Evolutionary conservation across 2,329 filamentous ascomycete species (phyloP), one percentile per base, ranked within the genome.

Genomic region (Fusarium fujikuroi): DNA sequence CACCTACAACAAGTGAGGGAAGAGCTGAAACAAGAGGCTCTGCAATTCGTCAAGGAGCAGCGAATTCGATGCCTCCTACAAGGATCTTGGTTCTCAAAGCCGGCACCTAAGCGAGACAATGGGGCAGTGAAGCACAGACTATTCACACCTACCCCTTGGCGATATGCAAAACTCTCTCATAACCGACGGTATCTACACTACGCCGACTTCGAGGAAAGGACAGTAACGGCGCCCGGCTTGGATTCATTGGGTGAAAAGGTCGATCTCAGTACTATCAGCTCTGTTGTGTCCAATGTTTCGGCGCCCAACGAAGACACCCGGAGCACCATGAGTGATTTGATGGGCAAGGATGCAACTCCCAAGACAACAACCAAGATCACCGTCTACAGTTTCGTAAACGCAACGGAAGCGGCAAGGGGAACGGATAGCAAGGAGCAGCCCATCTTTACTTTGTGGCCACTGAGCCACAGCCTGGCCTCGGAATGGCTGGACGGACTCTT

Each of bases 21-120:
- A 61, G 94, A 97, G 81, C 87, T 98, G 49, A 93, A 94, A 75
- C 91, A 95, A 77, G 96, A 99, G 82, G 95, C 95, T 16, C 84
- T 98, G 60, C 94, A 97, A 78, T 99, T 99, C 79, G 93, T 98
- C 82, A 98, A 97, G 82, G 96, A 99, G 83, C 96, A 99, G 82
- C 91, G 96, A 42, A 93, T 98, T 69, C 89, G 96, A 60, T 98
- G 95, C 79, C 85, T 99, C 43, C 88, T 98, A 8, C 89, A 94
- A 75, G 96, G 96, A 11, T 91, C 93, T 15, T 99, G 96, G 96
- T 99, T 98, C 84, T 81, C 84, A 80, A 83, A 87, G 81, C 81
- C 87, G 9, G 78, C 82, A 16, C 80, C 84, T 57, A 82, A 78
- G 70, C 80, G 82, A 54, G 80, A 83, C 54, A 82, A 80, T 61